Conservation (phyloP, 495 filamentous ascomycete genomes). For the Penicillium daleae region DNA sequence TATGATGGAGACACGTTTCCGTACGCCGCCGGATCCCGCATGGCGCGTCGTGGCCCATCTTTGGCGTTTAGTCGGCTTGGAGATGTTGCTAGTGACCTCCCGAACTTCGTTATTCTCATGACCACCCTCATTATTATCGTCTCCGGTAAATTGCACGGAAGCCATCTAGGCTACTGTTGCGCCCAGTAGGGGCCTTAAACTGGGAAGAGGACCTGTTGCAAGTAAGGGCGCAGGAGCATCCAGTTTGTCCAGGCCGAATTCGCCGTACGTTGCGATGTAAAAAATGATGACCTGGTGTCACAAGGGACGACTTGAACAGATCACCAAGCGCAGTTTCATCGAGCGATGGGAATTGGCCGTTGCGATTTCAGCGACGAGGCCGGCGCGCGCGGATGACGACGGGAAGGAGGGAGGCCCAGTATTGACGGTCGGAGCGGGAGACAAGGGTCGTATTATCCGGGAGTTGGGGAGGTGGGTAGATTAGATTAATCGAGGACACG, state of each 20-base stretch:
- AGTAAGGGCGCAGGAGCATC: slow-evolving; percentile 32
- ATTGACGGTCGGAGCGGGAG: slow-evolving; percentile 8
- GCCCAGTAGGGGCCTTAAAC: slow-evolving; percentile 39
- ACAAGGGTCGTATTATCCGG: slow-evolving; percentile 2
- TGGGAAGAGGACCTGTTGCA: slow-evolving; percentile 19
- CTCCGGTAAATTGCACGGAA: slow-evolving; percentile 37
- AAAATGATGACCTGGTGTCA: slow-evolving; percentile 6
- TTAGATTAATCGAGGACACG: background rate
- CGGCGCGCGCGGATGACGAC: slow-evolving; percentile 17
- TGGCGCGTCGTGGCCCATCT: slow-evolving; percentile 93
- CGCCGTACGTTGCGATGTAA: slow-evolving; percentile 24
- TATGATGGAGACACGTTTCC: slow-evolving; percentile 85
- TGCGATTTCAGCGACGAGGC: slow-evolving; percentile 2
- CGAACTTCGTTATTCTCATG: slow-evolving; percentile 31
- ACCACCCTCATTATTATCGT: slow-evolving; percentile 25
- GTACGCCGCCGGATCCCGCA: slow-evolving; percentile 68
- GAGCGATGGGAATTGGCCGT: background rate
- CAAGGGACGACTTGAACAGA: slow-evolving; percentile 5
- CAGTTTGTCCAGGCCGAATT: slow-evolving; percentile 33
- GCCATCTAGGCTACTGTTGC: slow-evolving; percentile 43
- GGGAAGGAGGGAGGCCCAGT: slow-evolving; percentile 9
- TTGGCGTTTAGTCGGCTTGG: slow-evolving; percentile 68
- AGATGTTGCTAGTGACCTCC: slow-evolving; percentile 53
- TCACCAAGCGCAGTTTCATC: slow-evolving; percentile 17
- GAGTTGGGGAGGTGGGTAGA: background rate